phyloP scores from a whole-genome alignment of 2,329 filamentous ascomycete genomes.

The Claviceps fusiformis region DNA sequence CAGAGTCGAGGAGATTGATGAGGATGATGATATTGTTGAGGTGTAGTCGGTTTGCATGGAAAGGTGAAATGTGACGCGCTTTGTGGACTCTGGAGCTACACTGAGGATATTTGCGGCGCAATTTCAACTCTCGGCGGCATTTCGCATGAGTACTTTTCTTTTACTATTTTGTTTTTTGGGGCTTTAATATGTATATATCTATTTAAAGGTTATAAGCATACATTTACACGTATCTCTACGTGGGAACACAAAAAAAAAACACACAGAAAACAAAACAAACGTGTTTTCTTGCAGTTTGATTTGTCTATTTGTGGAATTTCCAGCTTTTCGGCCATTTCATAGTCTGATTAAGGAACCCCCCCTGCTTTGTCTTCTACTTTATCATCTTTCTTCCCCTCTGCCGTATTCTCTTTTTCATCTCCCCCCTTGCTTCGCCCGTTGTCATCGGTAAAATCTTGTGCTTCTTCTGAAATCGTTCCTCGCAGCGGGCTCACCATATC shows the following conservation, averaged over 20 bases:
- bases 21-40: slow-evolving; percentile 41
- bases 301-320: background rate
- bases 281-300: background rate
- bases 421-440: background rate
- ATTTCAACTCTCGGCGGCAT: background rate
- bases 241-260: too few relatives aligned
- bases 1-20: slow-evolving; percentile 32
- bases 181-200: too few relatives aligned
- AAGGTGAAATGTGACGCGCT: background rate
- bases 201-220: too few relatives aligned
- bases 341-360: background rate
- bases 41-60: slow-evolving; percentile 25
- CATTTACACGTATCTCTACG: too few relatives aligned
- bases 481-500: slow-evolving; percentile 2
- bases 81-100: background rate
- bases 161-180: background rate
- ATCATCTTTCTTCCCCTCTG: too few relatives aligned
- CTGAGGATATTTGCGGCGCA: background rate
- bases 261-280: background rate
- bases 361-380: too few relatives aligned
- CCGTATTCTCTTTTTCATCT: background rate
- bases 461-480: slow-evolving; percentile 1
- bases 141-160: background rate
- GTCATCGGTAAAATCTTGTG: background rate
- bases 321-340: background rate